Evolutionary conservation across 441 rosid species (phyloP).

Genomic region (Arabidopsis lyrata): DNA sequence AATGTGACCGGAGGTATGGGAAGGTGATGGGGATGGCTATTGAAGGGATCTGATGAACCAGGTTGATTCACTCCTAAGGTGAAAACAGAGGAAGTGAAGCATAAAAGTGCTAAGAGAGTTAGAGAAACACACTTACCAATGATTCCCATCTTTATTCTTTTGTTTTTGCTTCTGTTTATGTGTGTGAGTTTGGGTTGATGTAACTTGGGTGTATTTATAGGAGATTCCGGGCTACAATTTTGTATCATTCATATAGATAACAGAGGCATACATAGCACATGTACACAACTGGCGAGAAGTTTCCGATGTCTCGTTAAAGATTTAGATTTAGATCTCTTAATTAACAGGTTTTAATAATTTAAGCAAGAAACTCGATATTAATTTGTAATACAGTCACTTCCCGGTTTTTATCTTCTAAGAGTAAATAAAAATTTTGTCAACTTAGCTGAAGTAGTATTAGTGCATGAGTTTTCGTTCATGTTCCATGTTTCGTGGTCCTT

Average conservation of each 20-base stretch:
- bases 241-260: neutral
- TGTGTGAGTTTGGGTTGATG: constrained; percentile 24
- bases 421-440: no score
- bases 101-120: constrained; percentile 39
- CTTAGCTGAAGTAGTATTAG: neutral
- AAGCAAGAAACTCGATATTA: neutral
- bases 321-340: constrained; percentile 20
- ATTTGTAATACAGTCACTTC: neutral
- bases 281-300: constrained; percentile 28
- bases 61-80: constrained; percentile 28
- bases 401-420: no score
- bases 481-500: constrained; percentile 28
- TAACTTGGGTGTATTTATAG: constrained; percentile 27
- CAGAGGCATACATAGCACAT: constrained; percentile 10
- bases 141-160: constrained; percentile 34
- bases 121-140: constrained; percentile 34
- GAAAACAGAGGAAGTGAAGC: constrained; percentile 43
- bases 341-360: neutral
- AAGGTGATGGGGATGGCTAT: constrained; percentile 5
- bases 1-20: constrained; percentile 39
- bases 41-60: constrained; percentile 6
- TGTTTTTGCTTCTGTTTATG: constrained; percentile 24
- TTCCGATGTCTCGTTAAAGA: constrained; percentile 25
- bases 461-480: constrained; percentile 28
- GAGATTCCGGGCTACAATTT: neutral